Evolutionary conservation across 2,329 filamentous ascomycete genomes (phyloP).

Genomic region (Aspergillus proliferans): DNA sequence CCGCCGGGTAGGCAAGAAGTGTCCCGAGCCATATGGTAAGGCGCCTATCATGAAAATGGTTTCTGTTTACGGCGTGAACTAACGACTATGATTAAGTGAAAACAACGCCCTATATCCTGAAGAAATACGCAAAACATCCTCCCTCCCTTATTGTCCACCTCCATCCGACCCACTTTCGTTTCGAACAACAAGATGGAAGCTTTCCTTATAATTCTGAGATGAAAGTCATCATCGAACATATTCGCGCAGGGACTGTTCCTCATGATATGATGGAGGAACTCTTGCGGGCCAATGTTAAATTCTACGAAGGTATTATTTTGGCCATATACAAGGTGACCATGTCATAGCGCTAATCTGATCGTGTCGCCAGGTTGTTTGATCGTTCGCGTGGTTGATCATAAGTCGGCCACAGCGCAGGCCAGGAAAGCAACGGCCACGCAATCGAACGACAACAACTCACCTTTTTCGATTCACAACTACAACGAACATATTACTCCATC

Average conservation of each 20-base stretch:
- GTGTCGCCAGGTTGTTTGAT: conserved; percentile 64
- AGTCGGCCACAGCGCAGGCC: conserved; percentile 56
- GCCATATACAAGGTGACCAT: background rate
- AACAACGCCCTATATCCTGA: conserved; percentile 71
- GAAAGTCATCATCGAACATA: conserved; percentile 70
- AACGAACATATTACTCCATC: conserved; percentile 88
- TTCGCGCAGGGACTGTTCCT: conserved; percentile 70
- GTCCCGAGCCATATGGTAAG: conserved; percentile 43
- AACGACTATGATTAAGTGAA: conserved; percentile 50
- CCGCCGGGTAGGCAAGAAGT: conserved; percentile 31
- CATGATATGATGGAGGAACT: conserved; percentile 84
- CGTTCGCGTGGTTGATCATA: conserved; percentile 87
- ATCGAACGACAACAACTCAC: conserved; percentile 56
- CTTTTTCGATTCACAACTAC: conserved; percentile 87
- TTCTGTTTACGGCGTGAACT: conserved; percentile 8
- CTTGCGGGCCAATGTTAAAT: conserved; percentile 62
- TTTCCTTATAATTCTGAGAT: conserved; percentile 92
- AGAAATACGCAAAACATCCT: conserved; percentile 64
- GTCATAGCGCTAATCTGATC: background rate
- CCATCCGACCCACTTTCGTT: conserved; percentile 77
- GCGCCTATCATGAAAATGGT: background rate
- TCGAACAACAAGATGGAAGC: conserved; percentile 89
- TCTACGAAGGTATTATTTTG: conserved; percentile 67
- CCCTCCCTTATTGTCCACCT: conserved; percentile 85
- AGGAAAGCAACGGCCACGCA: conserved; percentile 51